phyloP scores from a whole-genome alignment of 1,284 basidiomycete species.

The Takashimella koratensis region DNA sequence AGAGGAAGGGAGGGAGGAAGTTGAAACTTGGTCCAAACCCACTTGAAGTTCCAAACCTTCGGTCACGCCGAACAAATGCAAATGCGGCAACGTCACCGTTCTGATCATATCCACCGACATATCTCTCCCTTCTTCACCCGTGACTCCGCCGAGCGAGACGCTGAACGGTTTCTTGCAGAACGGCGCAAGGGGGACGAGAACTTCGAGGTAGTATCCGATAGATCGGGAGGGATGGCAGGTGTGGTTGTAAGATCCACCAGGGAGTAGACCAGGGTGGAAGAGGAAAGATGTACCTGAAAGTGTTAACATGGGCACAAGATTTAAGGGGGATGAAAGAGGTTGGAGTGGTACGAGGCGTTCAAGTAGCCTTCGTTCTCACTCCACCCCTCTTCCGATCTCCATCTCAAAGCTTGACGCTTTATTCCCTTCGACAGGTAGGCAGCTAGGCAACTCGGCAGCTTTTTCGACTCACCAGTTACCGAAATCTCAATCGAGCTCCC shows the following conservation, averaged over 20 bases:
- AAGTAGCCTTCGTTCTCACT: too few species aligned
- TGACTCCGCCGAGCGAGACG: slow-evolving; percentile 81
- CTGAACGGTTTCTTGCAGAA: slow-evolving; percentile 87
- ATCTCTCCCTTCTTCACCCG: slow-evolving; percentile 75
- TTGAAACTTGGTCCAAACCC: too few species aligned
- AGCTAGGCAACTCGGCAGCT: too few species aligned
- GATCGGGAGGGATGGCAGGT: slow-evolving; percentile 83
- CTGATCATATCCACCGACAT: slow-evolving; percentile 86
- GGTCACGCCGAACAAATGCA: slow-evolving; percentile 82
- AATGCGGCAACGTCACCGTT: slow-evolving; percentile 86
- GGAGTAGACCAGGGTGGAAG: slow-evolving; percentile 86
- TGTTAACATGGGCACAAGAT: too few species aligned
- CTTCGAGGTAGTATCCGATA: slow-evolving; percentile 92
- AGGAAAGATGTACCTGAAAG: slow-evolving; percentile 81
- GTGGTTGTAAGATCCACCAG: slow-evolving; percentile 76
- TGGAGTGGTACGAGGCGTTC: too few species aligned
- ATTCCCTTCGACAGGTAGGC: too few species aligned
- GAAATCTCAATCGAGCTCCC: slow-evolving; percentile 95
- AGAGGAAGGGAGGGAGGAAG: too few species aligned
- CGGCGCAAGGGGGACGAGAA: slow-evolving; percentile 82
- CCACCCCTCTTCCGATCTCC: too few species aligned
- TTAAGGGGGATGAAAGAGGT: too few species aligned
- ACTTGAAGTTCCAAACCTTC: slow-evolving; percentile 82
- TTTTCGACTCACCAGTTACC: slow-evolving; percentile 77
- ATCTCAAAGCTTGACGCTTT: too few species aligned